phyloP scores from a whole-genome alignment of 176 grass and related monocot genomes.

The Olyra latifolia region DNA sequence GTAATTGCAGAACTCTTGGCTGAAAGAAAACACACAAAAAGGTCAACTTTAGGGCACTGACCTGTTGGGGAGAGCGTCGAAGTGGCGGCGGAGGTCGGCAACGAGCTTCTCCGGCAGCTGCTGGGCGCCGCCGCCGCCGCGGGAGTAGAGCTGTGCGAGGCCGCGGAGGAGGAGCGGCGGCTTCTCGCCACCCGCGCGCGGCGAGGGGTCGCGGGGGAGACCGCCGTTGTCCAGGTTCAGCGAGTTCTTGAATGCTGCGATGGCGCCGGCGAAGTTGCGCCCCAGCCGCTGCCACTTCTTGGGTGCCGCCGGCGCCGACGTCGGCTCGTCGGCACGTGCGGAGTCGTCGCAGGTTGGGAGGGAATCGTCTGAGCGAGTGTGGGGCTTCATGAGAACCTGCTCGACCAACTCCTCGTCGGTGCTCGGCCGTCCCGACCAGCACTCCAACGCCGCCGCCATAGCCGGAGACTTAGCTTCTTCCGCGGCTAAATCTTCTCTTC shows the following conservation, averaged over 20 bases:
- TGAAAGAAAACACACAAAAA: not conserved
- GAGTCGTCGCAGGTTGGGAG: conserved; percentile 54
- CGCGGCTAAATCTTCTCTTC: conserved; percentile 21
- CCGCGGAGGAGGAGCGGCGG: conserved; percentile 60
- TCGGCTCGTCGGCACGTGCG: conserved; percentile 36
- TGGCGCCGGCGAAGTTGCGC: conserved; percentile 85
- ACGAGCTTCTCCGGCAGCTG: conserved; percentile 91
- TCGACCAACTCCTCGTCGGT: conserved; percentile 99
- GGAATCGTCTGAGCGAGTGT: conserved; percentile 73
- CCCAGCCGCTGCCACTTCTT: conserved; percentile 95
- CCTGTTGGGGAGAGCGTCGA: conserved; percentile 94
- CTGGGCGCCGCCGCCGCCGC: conserved; percentile 42
- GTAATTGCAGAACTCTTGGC: conserved; percentile 1
- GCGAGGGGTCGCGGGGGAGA: conserved; percentile 54
- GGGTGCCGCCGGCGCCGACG: conserved; percentile 33
- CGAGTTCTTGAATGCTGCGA: conserved; percentile 90
- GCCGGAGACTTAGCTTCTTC: conserved; percentile 19
- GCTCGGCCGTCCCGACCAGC: conserved; percentile 96
- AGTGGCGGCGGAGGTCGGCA: conserved; percentile 84
- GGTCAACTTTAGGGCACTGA: conserved; percentile 14
- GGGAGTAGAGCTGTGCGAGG: conserved; percentile 75
- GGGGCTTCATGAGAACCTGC: conserved; percentile 94
- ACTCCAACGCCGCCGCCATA: conserved; percentile 97
- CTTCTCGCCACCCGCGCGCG: conserved; percentile 53
- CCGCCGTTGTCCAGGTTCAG: conserved; percentile 62